These are phyloP conservation scores for Glonium stellatum DNA, from an alignment of 495 filamentous ascomycete genomes.

Conservation along the genomic window DNA sequence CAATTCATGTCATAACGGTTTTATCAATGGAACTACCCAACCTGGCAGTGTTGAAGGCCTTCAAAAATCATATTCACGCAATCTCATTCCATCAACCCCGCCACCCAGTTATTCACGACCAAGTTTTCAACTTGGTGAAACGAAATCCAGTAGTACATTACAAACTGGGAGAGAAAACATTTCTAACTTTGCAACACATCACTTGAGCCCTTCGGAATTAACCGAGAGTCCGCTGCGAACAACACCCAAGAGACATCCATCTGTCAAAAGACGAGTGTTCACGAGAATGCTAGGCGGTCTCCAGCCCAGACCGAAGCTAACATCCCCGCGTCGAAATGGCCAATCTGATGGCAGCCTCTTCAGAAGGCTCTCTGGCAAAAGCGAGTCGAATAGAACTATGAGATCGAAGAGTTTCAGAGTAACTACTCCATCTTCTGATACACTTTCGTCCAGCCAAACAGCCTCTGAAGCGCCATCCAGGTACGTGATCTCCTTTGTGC, in stretches of 20 bases:
- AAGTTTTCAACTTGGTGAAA: neutral
- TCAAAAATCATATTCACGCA: neutral
- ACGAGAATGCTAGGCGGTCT: slow-evolving; percentile 28
- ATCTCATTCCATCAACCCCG: neutral
- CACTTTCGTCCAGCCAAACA: neutral
- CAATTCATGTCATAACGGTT: neutral
- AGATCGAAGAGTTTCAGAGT: neutral
- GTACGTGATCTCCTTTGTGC: neutral
- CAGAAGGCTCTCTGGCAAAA: slow-evolving; percentile 19
- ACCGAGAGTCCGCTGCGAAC: neutral
- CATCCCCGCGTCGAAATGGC: slow-evolving; percentile 9
- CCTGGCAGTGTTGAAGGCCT: neutral
- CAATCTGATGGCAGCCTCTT: slow-evolving; percentile 19
- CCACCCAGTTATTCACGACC: neutral
- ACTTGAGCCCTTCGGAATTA: neutral
- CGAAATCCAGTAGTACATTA: neutral
- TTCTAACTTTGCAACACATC: neutral
- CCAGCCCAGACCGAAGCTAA: slow-evolving; percentile 10
- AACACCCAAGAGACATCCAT: slow-evolving; percentile 14
- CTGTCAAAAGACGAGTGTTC: slow-evolving; percentile 27
- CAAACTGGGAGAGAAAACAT: neutral
- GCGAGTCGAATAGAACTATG: neutral
- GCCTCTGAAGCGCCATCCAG: neutral
- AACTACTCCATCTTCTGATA: neutral
- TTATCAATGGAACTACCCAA: neutral